Percentiles rank a stretch among this genome's conserved stretches.
These are phyloP conservation scores for sweet orange (Citrus sinensis) DNA, from an alignment of 345 rosid species.

Conservation along the genomic window DNA sequence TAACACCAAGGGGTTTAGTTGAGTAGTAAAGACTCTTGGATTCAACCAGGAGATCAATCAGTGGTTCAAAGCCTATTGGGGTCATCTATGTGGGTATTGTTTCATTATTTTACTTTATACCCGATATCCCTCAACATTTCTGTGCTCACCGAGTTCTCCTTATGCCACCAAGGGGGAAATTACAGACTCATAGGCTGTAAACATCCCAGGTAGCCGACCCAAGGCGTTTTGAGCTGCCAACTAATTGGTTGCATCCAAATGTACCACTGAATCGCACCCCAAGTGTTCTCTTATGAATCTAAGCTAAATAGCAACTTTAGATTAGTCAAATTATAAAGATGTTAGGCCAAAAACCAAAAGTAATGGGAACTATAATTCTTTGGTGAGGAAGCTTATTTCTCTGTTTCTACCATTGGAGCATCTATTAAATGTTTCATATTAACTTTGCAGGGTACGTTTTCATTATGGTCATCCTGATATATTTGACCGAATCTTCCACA, in stretches of 20 bases:
- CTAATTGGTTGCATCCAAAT: neutral
- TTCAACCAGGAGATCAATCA: too few species aligned
- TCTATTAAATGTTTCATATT: conserved; percentile 13
- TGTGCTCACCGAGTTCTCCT: too few species aligned
- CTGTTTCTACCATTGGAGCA: conserved; percentile 6
- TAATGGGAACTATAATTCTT: neutral
- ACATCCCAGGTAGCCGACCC: neutral
- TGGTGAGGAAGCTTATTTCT: neutral
- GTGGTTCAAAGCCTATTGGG: too few species aligned
- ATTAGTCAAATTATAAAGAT: neutral
- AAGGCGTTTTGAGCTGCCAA: neutral
- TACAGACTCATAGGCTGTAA: neutral
- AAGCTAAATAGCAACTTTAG: neutral
- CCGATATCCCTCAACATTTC: neutral
- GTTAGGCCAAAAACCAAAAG: neutral
- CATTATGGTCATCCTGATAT: conserved; percentile 99
- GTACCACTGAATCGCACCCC: neutral
- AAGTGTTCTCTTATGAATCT: neutral
- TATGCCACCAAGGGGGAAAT: too few species aligned
- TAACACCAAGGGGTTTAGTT: too few species aligned
- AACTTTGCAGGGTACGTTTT: conserved; percentile 78
- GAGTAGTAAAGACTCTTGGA: too few species aligned
- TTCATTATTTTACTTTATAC: neutral
- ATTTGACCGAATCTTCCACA: conserved; percentile 93
- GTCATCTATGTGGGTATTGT: too few species aligned